These are phyloP conservation scores for Solanum medicagineum DNA, from an alignment of 257 asterid species.

Conservation along the genomic window DNA sequence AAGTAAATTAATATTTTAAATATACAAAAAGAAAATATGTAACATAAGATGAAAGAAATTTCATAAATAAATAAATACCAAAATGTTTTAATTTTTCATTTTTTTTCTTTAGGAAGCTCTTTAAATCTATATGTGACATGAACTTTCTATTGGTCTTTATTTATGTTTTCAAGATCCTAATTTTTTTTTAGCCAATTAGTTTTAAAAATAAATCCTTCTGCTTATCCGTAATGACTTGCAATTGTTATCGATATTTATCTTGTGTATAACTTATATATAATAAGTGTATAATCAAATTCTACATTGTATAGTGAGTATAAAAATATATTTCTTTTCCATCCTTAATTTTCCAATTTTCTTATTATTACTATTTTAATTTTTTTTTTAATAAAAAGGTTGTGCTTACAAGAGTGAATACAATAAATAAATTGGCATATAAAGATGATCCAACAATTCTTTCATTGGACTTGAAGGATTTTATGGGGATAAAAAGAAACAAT, in stretches of 20 bases:
- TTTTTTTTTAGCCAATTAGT: no score
- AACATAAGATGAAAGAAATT: no score
- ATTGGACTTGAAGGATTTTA: conserved; percentile 7
- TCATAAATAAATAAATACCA: no score
- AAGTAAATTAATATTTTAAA: no score
- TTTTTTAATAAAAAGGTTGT: not conserved
- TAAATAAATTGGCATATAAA: not conserved
- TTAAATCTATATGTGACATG: no score
- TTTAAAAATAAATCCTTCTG: not conserved
- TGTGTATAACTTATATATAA: not conserved
- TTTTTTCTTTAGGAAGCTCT: no score
- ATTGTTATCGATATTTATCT: not conserved
- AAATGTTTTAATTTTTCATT: no score
- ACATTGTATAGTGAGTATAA: not conserved
- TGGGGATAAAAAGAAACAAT: not conserved
- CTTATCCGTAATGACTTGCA: not conserved
- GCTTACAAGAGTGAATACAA: conserved; percentile 2
- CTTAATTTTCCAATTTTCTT: not conserved
- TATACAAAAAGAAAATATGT: no score
- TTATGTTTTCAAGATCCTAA: no score
- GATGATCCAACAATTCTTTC: conserved; percentile 6
- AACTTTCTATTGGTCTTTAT: no score
- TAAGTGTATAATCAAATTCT: not conserved
- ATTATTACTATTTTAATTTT: no score
- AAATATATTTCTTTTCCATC: not conserved